Conservation (phyloP, 345 rosid genomes). For the Eucalyptus regnans region DNA sequence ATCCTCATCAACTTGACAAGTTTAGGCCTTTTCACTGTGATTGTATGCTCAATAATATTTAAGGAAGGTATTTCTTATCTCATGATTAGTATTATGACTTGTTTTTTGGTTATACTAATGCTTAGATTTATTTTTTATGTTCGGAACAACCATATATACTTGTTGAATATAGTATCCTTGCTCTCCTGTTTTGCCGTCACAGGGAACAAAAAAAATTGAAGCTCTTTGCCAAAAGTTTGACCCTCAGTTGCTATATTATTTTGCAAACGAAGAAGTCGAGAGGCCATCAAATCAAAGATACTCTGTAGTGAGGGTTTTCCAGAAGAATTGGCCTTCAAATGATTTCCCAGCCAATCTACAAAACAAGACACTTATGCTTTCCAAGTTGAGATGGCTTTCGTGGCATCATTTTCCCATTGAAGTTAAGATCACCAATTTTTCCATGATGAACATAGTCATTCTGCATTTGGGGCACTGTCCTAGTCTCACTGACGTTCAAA, state of each 20-base stretch:
- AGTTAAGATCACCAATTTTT: background rate
- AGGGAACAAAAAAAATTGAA: background rate
- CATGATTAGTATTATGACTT: background rate
- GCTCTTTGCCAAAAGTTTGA: background rate
- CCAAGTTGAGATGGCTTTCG: background rate
- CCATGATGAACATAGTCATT: background rate
- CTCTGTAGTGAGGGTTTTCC: background rate
- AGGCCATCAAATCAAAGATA: background rate
- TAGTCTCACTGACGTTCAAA: background rate
- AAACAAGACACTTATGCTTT: background rate
- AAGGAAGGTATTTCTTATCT: background rate
- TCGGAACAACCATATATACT: too few species aligned
- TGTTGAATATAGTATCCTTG: background rate
- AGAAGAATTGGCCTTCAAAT: background rate
- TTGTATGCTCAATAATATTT: background rate
- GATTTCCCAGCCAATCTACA: constrained; percentile 1
- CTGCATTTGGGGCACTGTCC: background rate
- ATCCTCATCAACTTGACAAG: background rate
- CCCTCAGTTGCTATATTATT: background rate
- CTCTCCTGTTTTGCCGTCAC: background rate
- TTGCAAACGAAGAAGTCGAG: background rate
- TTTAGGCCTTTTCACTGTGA: background rate
- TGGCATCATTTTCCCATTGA: background rate
- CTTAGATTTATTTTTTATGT: too few species aligned
- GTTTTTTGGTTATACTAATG: background rate